Conservation (phyloP, 1,139 yeast species). For the Suzukiozyma palmioleophila region DNA sequence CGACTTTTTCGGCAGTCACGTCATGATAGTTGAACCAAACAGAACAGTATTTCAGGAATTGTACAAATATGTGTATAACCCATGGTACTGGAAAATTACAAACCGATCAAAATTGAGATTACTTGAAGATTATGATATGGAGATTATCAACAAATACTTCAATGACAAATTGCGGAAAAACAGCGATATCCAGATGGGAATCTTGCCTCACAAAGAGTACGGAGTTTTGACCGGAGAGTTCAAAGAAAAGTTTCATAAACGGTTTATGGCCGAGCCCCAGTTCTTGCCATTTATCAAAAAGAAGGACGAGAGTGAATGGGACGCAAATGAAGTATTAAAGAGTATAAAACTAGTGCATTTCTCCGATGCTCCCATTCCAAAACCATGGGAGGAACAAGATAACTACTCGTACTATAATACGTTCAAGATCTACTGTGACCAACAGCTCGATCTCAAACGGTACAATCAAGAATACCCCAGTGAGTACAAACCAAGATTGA, state of each 20-base stretch:
- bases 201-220: constrained; percentile 44
- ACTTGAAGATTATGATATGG: constrained; percentile 45
- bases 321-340: constrained; percentile 17
- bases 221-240: constrained; percentile 50
- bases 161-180: constrained; percentile 17
- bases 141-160: constrained; percentile 38
- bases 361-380: constrained; percentile 45
- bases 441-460: constrained; percentile 12
- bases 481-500: constrained; percentile 23
- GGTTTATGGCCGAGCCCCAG: constrained; percentile 28
- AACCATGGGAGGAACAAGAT: constrained; percentile 38
- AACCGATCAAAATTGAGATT: constrained; percentile 18
- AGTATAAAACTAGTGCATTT: constrained; percentile 33
- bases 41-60: constrained; percentile 22
- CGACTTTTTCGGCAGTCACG: constrained; percentile 37
- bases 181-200: constrained; percentile 23
- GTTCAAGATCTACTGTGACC: constrained; percentile 23
- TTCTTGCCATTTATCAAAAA: constrained; percentile 25
- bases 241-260: constrained; percentile 23
- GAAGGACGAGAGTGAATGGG: constrained; percentile 23
- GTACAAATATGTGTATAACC: constrained; percentile 24
- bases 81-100: constrained; percentile 28
- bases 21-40: constrained; percentile 45
- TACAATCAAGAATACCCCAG: constrained; percentile 18
- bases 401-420: constrained; percentile 20